Evolutionary conservation across 1,284 basidiomycete species (phyloP).

Genomic region (Heterobasidion occidentale): DNA sequence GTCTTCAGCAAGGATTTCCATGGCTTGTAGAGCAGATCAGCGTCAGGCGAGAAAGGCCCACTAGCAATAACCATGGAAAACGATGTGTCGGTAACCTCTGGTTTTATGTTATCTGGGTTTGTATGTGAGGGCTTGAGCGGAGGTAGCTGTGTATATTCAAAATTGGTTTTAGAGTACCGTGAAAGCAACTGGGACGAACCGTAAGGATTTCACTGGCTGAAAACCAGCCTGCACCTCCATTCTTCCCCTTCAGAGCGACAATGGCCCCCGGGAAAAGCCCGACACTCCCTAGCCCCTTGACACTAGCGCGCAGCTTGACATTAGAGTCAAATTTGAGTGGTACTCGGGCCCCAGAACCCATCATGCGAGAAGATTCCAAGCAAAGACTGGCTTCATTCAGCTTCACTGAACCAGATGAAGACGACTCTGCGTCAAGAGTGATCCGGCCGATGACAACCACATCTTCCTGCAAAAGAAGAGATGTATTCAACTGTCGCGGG

Average conservation of each 20-base stretch:
- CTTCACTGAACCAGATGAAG: constrained; percentile 46
- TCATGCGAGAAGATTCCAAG: constrained; percentile 76
- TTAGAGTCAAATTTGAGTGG: constrained; percentile 63
- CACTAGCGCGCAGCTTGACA: constrained; percentile 60
- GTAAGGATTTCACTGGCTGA: constrained; percentile 77
- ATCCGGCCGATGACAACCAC: constrained; percentile 79
- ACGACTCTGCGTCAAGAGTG: constrained; percentile 58
- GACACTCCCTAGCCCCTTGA: constrained; percentile 56
- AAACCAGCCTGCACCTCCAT: constrained; percentile 87
- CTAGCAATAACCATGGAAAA: constrained; percentile 66
- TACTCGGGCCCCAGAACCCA: constrained; percentile 67
- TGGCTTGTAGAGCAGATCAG: constrained; percentile 70
- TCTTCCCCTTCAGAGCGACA: constrained; percentile 82
- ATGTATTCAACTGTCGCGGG: constrained; percentile 2
- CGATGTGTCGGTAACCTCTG: constrained; percentile 26
- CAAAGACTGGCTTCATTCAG: constrained; percentile 67
- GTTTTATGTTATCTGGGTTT: constrained; percentile 21
- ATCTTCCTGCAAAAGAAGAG: constrained; percentile 43
- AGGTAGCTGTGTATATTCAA: constrained; percentile 36
- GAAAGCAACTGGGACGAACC: constrained; percentile 33
- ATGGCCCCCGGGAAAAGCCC: constrained; percentile 89
- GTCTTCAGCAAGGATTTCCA: constrained; percentile 55
- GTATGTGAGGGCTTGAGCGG: constrained; percentile 31
- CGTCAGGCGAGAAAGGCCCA: constrained; percentile 79
- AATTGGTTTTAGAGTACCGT: constrained; percentile 18